phyloP scores from a whole-genome alignment of 1,139 yeast species.

The Blastobotrys capitulatus region DNA sequence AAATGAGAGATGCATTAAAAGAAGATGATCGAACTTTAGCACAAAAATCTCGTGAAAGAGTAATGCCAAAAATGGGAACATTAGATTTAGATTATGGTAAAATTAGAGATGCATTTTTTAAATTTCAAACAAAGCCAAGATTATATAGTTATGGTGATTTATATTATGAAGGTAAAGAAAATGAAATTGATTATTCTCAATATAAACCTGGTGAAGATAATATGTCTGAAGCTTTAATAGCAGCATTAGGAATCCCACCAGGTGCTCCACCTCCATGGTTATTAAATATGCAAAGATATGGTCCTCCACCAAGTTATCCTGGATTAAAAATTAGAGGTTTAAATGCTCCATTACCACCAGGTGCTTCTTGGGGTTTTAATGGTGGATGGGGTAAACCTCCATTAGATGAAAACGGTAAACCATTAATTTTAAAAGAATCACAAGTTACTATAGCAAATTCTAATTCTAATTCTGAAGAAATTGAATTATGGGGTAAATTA shows the following conservation, averaged over 20 bases:
- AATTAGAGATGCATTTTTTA: conserved; percentile 82
- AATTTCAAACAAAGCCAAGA: conserved; percentile 68
- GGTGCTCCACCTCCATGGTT: conserved; percentile 82
- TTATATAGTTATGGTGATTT: conserved; percentile 67
- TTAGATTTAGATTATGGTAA: conserved; percentile 83
- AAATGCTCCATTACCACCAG: conserved; percentile 39
- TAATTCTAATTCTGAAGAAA: conserved; percentile 24
- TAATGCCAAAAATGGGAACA: conserved; percentile 85
- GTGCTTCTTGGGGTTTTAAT: conserved; percentile 37
- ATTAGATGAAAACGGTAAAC: conserved; percentile 27
- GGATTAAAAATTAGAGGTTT: conserved; percentile 54
- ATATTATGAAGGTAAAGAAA: conserved; percentile 71
- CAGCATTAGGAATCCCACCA: conserved; percentile 65
- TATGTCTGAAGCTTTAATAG: conserved; percentile 52
- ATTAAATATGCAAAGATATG: conserved; percentile 58
- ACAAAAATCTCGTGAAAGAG: conserved; percentile 75
- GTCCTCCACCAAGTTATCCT: conserved; percentile 84
- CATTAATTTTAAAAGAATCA: background rate
- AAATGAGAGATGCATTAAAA: conserved; percentile 62
- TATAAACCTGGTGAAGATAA: conserved; percentile 56
- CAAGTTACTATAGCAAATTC: background rate
- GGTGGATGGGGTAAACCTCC: conserved; percentile 42
- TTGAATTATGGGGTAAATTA: conserved; percentile 31
- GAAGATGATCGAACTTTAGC: conserved; percentile 54
- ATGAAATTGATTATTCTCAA: conserved; percentile 29